Percentiles rank a stretch among this genome's conserved stretches.
Evolutionary conservation across 73 alveolate genomes (phyloP).

Genomic region (Paramecium caudatum): DNA sequence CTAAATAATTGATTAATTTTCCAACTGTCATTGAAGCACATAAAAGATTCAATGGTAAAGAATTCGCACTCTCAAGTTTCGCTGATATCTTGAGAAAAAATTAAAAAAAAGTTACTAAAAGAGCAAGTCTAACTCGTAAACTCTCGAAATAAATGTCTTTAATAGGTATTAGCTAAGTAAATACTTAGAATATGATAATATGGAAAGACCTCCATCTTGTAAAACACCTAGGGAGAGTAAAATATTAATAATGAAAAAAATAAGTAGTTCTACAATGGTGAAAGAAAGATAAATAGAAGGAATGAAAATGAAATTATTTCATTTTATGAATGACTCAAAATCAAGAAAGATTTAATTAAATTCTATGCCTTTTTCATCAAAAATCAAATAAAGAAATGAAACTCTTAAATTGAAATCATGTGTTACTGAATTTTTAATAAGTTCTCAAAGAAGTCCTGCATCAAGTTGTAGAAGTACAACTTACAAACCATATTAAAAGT

Average conservation of each 20-base stretch:
- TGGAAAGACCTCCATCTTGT: slow-evolving; percentile 59
- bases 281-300: neutral
- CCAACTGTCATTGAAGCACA: slow-evolving; percentile 1
- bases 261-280: neutral
- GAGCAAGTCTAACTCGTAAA: slow-evolving; percentile 2
- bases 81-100: slow-evolving; percentile 40
- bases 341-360: slow-evolving; percentile 1
- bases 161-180: neutral
- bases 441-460: slow-evolving; percentile 15
- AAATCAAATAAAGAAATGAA: neutral
- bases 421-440: neutral
- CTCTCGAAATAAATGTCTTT: slow-evolving; percentile 6
- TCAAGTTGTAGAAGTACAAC: slow-evolving; percentile 4
- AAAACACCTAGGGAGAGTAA: slow-evolving; percentile 27
- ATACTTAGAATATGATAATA: slow-evolving; percentile 23
- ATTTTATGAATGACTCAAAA: slow-evolving; percentile 27
- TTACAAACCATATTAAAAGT: slow-evolving; percentile 52
- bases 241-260: neutral
- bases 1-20: neutral
- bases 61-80: slow-evolving; percentile 44
- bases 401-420: neutral
- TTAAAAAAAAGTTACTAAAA: neutral
- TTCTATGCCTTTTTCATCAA: neutral
- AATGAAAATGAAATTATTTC: slow-evolving; percentile 1
- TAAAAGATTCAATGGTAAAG: neutral